phyloP scores from a whole-genome alignment of 139 green algal genomes.

The Pedinophyceae sp. region DNA sequence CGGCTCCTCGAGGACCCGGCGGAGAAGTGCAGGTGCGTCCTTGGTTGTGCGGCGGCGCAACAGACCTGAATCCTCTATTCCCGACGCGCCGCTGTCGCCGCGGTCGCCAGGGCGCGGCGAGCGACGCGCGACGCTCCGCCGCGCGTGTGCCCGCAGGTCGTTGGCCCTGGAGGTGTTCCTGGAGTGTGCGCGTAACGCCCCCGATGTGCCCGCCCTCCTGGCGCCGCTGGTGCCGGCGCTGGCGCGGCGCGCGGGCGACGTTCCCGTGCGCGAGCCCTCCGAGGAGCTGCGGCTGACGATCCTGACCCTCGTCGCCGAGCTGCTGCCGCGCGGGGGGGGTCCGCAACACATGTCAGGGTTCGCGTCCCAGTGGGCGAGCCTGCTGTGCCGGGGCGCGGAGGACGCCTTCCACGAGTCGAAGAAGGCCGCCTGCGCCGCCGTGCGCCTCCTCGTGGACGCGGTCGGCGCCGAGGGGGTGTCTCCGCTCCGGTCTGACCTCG shows the following conservation, averaged over 20 bases:
- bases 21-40: conserved; percentile 35
- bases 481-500: conserved; percentile 15
- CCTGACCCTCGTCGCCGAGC: conserved; percentile 7
- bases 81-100: no score
- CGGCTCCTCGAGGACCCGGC: conserved; percentile 31
- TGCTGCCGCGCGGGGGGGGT: background rate
- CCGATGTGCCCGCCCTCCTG: conserved; percentile 24
- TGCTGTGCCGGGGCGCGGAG: conserved; percentile 21
- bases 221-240: conserved; percentile 34
- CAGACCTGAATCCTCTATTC: no score
- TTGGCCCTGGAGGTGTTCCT: conserved; percentile 23
- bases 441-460: conserved; percentile 11
- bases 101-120: no score
- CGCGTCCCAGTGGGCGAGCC: conserved; percentile 4
- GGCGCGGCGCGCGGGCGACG: conserved; percentile 22
- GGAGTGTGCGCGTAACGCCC: conserved; percentile 4
- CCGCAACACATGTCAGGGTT: conserved; percentile 5
- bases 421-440: conserved; percentile 23
- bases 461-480: conserved; percentile 8
- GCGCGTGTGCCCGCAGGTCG: no score
- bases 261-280: conserved; percentile 36
- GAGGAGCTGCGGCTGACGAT: conserved; percentile 36
- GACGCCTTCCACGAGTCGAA: conserved; percentile 61
- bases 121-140: no score
- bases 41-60: no score